These are phyloP conservation scores for Plantago lanceolata DNA, from an alignment of 305 asterid genomes.

Conservation along the genomic window DNA sequence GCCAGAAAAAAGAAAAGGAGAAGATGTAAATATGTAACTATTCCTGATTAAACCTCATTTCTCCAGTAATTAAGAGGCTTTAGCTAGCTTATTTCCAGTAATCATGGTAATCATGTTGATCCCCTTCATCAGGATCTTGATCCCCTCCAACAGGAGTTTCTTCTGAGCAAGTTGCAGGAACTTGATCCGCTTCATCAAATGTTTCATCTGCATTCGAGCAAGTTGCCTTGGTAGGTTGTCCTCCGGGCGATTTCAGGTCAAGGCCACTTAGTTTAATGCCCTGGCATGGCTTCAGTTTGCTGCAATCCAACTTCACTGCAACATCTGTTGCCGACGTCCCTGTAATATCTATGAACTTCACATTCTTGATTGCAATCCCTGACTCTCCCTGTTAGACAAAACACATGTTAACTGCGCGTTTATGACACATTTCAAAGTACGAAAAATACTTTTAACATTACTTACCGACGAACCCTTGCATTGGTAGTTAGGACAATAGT, in stretches of 20 bases:
- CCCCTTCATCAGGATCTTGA: too few species aligned
- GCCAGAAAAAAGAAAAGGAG: too few species aligned
- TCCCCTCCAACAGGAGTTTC: too few species aligned
- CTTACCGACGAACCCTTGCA: conserved; percentile 15
- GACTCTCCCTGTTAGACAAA: conserved; percentile 15
- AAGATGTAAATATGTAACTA: too few species aligned
- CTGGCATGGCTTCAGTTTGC: conserved; percentile 18
- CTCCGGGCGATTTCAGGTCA: conserved; percentile 1
- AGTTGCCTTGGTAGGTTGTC: conserved; percentile 12
- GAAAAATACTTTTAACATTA: background rate
- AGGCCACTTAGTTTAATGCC: conserved; percentile 14
- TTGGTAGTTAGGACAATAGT: conserved; percentile 22
- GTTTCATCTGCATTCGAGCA: conserved; percentile 5
- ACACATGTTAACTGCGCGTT: too few species aligned
- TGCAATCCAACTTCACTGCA: conserved; percentile 18
- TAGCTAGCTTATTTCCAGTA: too few species aligned
- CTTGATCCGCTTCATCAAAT: conserved; percentile 1
- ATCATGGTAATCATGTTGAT: too few species aligned
- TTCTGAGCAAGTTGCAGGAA: conserved; percentile 1
- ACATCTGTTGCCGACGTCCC: conserved; percentile 19
- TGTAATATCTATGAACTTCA: conserved; percentile 18
- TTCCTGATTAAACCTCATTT: too few species aligned
- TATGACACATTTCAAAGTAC: too few species aligned
- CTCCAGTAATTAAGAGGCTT: too few species aligned
- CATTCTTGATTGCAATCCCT: conserved; percentile 12